These are phyloP conservation scores for Monoraphidium neglectum DNA, from an alignment of 139 green algal genomes.

Conservation along the genomic window DNA sequence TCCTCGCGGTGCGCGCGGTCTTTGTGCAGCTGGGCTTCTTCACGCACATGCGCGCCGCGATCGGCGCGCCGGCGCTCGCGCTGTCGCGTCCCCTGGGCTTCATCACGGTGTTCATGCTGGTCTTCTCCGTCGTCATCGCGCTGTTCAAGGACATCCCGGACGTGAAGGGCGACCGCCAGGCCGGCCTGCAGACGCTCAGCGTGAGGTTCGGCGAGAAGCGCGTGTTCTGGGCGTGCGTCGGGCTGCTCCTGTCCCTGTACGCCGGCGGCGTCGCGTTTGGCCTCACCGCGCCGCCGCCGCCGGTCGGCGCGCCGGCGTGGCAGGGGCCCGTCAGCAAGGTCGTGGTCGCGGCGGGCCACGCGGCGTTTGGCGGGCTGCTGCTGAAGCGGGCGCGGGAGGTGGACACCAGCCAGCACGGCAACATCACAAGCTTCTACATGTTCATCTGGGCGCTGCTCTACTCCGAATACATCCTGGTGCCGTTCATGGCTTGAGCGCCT, in stretches of 20 bases:
- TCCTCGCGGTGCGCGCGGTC: constrained; percentile 72
- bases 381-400: constrained; percentile 25
- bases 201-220: constrained; percentile 71
- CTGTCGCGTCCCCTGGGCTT: constrained; percentile 64
- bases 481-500: constrained; percentile 62
- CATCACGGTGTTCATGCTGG: constrained; percentile 87
- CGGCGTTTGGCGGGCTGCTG: constrained; percentile 34
- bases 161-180: constrained; percentile 72
- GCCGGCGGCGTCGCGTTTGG: constrained; percentile 54
- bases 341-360: constrained; percentile 48
- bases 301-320: not conserved
- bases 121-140: constrained; percentile 94
- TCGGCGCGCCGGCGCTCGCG: constrained; percentile 24
- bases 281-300: constrained; percentile 5
- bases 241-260: constrained; percentile 77
- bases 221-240: constrained; percentile 90
- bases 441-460: constrained; percentile 96
- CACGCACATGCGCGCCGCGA: constrained; percentile 70
- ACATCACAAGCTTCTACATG: constrained; percentile 70
- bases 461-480: constrained; percentile 88
- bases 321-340: constrained; percentile 46
- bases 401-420: constrained; percentile 48
- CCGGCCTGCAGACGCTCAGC: constrained; percentile 79
- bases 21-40: constrained; percentile 81
- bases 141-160: constrained; percentile 98